Conservation (phyloP, 257 asterid species). For the Ilex aquifolium region DNA sequence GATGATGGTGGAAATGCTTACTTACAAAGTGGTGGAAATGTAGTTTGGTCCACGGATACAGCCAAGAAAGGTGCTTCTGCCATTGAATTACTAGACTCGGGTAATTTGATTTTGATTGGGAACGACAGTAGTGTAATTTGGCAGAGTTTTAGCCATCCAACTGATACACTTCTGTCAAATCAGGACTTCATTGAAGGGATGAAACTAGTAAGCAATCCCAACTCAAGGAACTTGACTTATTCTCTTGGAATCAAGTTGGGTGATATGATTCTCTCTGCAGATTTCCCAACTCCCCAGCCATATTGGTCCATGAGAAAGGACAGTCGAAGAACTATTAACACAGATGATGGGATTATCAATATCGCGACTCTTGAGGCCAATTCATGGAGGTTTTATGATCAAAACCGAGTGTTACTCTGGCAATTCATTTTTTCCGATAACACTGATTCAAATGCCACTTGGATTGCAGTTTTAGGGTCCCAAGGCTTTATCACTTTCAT, state of each 20-base stretch:
- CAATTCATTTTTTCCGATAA: constrained; percentile 57
- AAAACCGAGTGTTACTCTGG: constrained; percentile 39
- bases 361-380: constrained; percentile 52
- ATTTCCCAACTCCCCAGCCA: constrained; percentile 54
- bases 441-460: constrained; percentile 40
- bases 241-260: constrained; percentile 72
- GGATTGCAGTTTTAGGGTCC: constrained; percentile 63
- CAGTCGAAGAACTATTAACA: constrained; percentile 56
- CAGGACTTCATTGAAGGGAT: constrained; percentile 64
- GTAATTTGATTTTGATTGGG: constrained; percentile 64
- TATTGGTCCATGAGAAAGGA: constrained; percentile 79
- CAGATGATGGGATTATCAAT: constrained; percentile 31
- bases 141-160: constrained; percentile 84
- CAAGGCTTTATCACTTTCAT: constrained; percentile 57
- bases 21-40: constrained; percentile 42
- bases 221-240: constrained; percentile 51
- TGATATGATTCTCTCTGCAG: constrained; percentile 63
- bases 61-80: constrained; percentile 60
- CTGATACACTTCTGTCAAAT: constrained; percentile 60
- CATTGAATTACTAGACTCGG: constrained; percentile 61
- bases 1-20: constrained; percentile 64
- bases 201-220: constrained; percentile 58
- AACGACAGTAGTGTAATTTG: constrained; percentile 49
- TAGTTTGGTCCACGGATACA: constrained; percentile 62
- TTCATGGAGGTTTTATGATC: constrained; percentile 78